Conservation (phyloP, 768 basidiomycete genomes). For the Mycena epipterygia region DNA sequence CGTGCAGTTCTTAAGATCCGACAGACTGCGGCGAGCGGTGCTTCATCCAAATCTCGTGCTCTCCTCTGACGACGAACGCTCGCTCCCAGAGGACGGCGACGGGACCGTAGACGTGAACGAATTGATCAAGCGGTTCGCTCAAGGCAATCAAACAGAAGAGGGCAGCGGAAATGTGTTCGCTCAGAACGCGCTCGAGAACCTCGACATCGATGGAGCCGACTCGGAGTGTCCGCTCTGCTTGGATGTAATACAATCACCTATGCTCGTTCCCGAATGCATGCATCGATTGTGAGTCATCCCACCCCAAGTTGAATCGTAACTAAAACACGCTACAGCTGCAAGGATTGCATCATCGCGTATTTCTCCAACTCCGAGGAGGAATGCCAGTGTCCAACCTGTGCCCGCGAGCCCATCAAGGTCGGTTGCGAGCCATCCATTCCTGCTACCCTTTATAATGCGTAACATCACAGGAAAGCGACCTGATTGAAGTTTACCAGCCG, state of each 20-base stretch:
- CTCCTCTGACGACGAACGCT: slow-evolving; percentile 59
- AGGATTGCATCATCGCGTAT: slow-evolving; percentile 87
- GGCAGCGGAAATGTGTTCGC: slow-evolving; percentile 62
- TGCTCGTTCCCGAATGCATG: slow-evolving; percentile 81
- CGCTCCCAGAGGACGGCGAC: slow-evolving; percentile 53
- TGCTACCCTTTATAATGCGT: neutral
- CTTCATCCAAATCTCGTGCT: slow-evolving; percentile 91
- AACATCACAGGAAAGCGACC: slow-evolving; percentile 62
- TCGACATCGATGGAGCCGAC: slow-evolving; percentile 63
- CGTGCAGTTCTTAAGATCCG: slow-evolving; percentile 19
- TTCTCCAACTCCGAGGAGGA: slow-evolving; percentile 79
- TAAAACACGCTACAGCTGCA: slow-evolving; percentile 69
- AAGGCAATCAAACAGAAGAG: slow-evolving; percentile 45
- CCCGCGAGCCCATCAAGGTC: slow-evolving; percentile 75
- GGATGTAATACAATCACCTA: slow-evolving; percentile 79
- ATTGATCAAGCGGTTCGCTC: slow-evolving; percentile 67
- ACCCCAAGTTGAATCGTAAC: neutral
- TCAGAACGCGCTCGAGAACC: slow-evolving; percentile 73
- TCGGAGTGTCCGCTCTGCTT: slow-evolving; percentile 87
- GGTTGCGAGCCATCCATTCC: neutral
- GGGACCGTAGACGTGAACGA: slow-evolving; percentile 68
- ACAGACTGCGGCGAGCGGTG: slow-evolving; percentile 90
- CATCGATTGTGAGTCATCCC: slow-evolving; percentile 73
- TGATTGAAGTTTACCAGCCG: slow-evolving; percentile 72
- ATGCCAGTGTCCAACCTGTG: slow-evolving; percentile 86